Base-by-base conservation (phyloP, 2,329 filamentous ascomycete species). In the Trichoderma koningii region DNA sequence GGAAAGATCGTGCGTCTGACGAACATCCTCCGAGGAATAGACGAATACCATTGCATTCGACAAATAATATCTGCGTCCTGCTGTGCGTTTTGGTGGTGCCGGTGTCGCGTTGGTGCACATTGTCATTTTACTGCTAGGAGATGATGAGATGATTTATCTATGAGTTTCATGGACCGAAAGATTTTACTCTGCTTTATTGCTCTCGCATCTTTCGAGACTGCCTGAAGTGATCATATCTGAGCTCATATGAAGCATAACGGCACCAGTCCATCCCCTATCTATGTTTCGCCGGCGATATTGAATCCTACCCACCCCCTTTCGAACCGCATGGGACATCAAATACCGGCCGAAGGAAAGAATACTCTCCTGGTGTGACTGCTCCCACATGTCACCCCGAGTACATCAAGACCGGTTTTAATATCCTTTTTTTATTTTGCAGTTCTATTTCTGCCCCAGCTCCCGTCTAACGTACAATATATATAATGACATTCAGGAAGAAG, bases 1-100 rank as follows among this genome's bases (percentile, higher is more conserved):
- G 76, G 76, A 78, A 66, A 74, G 73, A 76, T 76, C 71, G 76
- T 76, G 73, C 75, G 72, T 78, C 73, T 78, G 74, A 77, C 76
- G 75, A 78, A 75, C 72, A 74, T 78, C 73, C 75, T 76, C 72
- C 72, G 74, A 74, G 73, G 73, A 38, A 77, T 80, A 79, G 77
- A 78, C 75, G 72, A 80, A 78, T 78, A 76, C 74, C 73, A 78
- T 74, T 76, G 71, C 74, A 77, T 75, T 77, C 75, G 71, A 75
- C 70, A 72, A 71, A 62, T 14, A 62, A 14, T 50, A 63, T 51
- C 15, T 48, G 34, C 42, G 30, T 34, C 30, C 28, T 38, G 34
- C 34, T 38, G 34, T 38, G 34, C 4, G 52, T 55, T 52, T 15
- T 52, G 50, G 26, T 38, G 28, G 30, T 48, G 34, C 34, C 12